Conservation (phyloP, 306 rosid genomes). For the Cotoneaster glaucophyllus region DNA sequence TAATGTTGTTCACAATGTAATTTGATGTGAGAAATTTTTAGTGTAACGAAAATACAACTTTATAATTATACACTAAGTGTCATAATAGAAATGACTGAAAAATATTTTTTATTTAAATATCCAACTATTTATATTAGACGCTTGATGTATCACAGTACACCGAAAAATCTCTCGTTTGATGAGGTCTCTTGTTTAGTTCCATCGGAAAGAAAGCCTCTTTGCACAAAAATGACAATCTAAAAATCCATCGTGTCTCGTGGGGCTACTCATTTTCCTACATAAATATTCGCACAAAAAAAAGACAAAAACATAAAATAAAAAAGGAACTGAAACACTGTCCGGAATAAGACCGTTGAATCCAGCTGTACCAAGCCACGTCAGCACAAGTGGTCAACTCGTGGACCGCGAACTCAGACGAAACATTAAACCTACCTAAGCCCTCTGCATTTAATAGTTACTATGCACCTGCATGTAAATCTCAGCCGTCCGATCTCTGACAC, state of each 20-base stretch:
- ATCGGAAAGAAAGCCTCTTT: not conserved
- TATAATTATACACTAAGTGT: too few relatives aligned
- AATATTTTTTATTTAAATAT: too few relatives aligned
- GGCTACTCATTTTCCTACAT: not conserved
- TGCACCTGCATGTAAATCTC: constrained; percentile 19
- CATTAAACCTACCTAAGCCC: not conserved
- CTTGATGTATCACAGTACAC: too few relatives aligned
- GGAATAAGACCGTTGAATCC: constrained; percentile 31
- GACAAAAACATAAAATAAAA: not conserved
- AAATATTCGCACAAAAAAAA: not conserved
- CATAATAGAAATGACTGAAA: too few relatives aligned
- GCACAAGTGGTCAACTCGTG: constrained; percentile 19
- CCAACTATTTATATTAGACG: too few relatives aligned
- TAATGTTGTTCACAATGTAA: too few relatives aligned
- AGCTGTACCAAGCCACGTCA: constrained; percentile 35
- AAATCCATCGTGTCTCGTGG: not conserved
- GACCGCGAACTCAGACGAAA: not conserved
- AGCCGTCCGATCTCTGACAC: constrained; percentile 29
- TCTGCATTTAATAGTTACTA: not conserved
- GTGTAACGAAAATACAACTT: rapidly evolving
- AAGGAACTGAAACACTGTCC: not conserved
- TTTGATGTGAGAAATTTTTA: too few relatives aligned
- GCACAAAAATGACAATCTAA: not conserved
- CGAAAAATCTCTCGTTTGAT: too few relatives aligned
- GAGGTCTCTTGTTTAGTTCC: too few relatives aligned